These are phyloP conservation scores for Zhuliangozyma blackwelliae DNA, from an alignment of 1,139 yeast species.

Conservation along the genomic window DNA sequence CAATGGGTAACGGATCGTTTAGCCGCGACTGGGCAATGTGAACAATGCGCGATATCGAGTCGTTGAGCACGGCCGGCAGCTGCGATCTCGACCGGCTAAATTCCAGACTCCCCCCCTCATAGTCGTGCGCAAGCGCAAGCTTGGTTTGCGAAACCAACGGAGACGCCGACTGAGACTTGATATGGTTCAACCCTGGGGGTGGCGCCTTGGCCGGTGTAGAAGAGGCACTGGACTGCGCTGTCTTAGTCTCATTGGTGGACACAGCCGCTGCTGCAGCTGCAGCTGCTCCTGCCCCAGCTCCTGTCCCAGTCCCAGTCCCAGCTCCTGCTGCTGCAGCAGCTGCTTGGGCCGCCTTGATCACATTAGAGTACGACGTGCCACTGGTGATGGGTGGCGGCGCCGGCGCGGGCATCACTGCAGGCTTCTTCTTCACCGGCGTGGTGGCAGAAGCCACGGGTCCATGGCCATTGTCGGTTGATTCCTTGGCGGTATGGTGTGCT, in stretches of 20 bases:
- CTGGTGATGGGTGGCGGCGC: conserved; percentile 18
- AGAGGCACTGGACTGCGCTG: conserved; percentile 3
- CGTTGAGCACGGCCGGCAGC: conserved; percentile 14
- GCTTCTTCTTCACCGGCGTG: conserved; percentile 10
- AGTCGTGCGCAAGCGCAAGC: conserved; percentile 4
- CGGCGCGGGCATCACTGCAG: conserved; percentile 10
- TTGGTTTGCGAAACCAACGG: conserved; percentile 14
- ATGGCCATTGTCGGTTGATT: neutral
- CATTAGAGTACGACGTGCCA: conserved; percentile 18
- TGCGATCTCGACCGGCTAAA: conserved; percentile 4
- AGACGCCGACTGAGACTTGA: conserved; percentile 28
- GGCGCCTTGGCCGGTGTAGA: conserved; percentile 13
- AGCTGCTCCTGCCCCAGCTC: conserved; percentile 2
- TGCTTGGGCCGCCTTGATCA: conserved; percentile 18
- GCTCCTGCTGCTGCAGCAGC: conserved; percentile 11
- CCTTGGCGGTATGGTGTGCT: neutral
- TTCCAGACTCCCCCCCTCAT: conserved; percentile 3
- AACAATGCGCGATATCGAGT: conserved; percentile 25
- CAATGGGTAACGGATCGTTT: conserved; percentile 51
- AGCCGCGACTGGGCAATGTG: conserved; percentile 33
- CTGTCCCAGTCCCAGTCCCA: neutral
- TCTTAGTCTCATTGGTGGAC: conserved; percentile 1
- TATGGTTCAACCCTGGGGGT: conserved; percentile 23
- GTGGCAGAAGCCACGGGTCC: conserved; percentile 1
- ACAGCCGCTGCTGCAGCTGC: conserved; percentile 3